phyloP scores from a whole-genome alignment of 1,284 basidiomycete species.

The Marasmius tenuissimus region DNA sequence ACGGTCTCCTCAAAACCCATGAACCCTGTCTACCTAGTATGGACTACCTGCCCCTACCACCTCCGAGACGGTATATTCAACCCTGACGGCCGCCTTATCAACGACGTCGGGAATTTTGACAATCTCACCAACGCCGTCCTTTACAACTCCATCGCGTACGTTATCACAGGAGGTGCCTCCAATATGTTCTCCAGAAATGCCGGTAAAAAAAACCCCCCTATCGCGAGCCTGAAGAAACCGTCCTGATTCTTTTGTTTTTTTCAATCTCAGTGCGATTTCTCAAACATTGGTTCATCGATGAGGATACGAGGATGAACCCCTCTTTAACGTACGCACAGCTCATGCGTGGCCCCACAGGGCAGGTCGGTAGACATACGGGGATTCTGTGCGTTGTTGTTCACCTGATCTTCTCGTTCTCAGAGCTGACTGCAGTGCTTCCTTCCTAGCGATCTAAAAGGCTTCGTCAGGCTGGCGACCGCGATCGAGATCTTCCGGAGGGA shows the following conservation, averaged over 20 bases:
- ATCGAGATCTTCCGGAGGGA: constrained; percentile 54
- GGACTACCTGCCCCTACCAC: constrained; percentile 59
- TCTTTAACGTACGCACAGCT: constrained; percentile 69
- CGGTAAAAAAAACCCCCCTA: constrained; percentile 22
- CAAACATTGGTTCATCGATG: constrained; percentile 59
- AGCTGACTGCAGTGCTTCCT: constrained; percentile 16
- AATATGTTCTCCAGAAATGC: constrained; percentile 29
- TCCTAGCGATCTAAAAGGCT: constrained; percentile 52
- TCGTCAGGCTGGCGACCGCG: constrained; percentile 60
- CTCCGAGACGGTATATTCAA: constrained; percentile 62
- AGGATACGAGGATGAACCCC: constrained; percentile 62
- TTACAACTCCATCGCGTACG: constrained; percentile 60
- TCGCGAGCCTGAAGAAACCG: neutral
- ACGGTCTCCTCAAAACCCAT: constrained; percentile 2
- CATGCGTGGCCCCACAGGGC: constrained; percentile 57
- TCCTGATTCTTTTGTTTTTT: constrained; percentile 3
- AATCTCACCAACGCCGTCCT: constrained; percentile 59
- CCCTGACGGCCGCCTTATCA: constrained; percentile 58
- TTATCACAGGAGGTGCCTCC: constrained; percentile 33
- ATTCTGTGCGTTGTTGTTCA: constrained; percentile 40
- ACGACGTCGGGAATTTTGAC: constrained; percentile 54
- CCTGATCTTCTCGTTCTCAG: neutral
- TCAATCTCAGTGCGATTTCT: constrained; percentile 45
- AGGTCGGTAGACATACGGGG: constrained; percentile 57
- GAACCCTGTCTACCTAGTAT: constrained; percentile 37